Evolutionary conservation across 2,329 filamentous ascomycete genomes (phyloP), one percentile per base, ranked within the genome.

Genomic region (Xylariaceae sp.): DNA sequence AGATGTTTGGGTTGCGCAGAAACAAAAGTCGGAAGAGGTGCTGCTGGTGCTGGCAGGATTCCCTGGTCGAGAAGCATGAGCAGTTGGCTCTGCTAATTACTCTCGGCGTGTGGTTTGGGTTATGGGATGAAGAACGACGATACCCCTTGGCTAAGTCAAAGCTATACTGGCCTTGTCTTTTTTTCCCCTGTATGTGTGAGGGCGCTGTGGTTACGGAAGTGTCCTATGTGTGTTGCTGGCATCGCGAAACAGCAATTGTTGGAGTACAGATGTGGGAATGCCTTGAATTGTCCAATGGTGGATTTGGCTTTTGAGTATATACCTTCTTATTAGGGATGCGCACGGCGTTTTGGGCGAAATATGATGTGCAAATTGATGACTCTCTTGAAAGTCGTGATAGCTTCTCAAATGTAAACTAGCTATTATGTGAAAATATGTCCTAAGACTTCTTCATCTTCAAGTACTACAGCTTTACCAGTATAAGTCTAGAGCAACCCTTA

Each of bases 1-100:
- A 73, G 77, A 36, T 87, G 84, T 62, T 62, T 87, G 39, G 71
- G 69, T 4, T 87, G 85, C 64, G 81, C 82, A 0, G 78, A 78
- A 7, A 69, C 69, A 7, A 63, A 64, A 49, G 29, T 51, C 8
- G 61, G 57, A 6, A 23, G 21, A 3, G 23, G 24, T 6, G 12
- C 37, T 9, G 19, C 4, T 2, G n/a, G 29, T 53, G 17, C 14
- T 29, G 45, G 19, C 28, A 17, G 12, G 6, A 7, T 28, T 23
- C 12, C 56, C 14, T 54, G 53, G 53, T 33, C 60, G 7, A 31
- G 24, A 11, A 50, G 45, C 14, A 62, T 62, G 40, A 56, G 29
- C 19, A 57, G 16, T 31, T 62, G 60, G 60, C 56, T 60, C 14
- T 53, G 56, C 21, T 62, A 39, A 45, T n/a, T 6, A 6, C 12